A percentile compares a stretch with the other conserved stretches of the same genome.
phyloP scores from a whole-genome alignment of 441 rosid species.

The Euphorbia celastroides region DNA sequence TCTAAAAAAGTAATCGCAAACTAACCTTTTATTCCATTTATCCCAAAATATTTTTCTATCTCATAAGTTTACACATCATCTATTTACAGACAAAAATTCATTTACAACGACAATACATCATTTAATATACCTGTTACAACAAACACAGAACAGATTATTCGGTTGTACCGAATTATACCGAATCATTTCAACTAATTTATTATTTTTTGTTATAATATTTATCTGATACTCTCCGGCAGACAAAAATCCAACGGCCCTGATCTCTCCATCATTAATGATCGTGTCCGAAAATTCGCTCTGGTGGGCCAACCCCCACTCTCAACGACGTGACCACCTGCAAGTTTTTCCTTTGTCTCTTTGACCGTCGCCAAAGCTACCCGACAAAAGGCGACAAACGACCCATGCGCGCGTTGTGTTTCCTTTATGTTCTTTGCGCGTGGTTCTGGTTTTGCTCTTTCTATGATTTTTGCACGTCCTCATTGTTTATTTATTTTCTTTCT shows the following conservation, averaged over 20 bases:
- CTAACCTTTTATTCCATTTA: too few species aligned
- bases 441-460: not conserved
- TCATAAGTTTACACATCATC: too few species aligned
- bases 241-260: not conserved
- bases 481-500: too few species aligned
- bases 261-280: not conserved
- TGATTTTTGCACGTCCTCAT: not conserved
- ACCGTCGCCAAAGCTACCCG: conserved; percentile 4
- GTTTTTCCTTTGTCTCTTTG: not conserved
- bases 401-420: conserved; percentile 10
- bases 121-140: too few species aligned
- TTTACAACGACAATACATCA: too few species aligned
- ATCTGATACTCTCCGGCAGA: not conserved
- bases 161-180: too few species aligned
- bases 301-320: conserved; percentile 7
- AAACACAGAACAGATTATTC: too few species aligned
- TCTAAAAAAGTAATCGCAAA: too few species aligned
- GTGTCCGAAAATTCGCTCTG: conserved; percentile 6
- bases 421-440: conserved; percentile 6
- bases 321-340: conserved; percentile 13
- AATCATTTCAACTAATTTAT: too few species aligned
- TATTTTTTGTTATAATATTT: too few species aligned
- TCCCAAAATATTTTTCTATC: too few species aligned
- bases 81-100: too few species aligned
- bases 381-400: not conserved